A percentile compares a stretch with the other conserved stretches of the same genome.
phyloP scores from a whole-genome alignment of 768 basidiomycete genomes.

The Agrocybe pediades region DNA sequence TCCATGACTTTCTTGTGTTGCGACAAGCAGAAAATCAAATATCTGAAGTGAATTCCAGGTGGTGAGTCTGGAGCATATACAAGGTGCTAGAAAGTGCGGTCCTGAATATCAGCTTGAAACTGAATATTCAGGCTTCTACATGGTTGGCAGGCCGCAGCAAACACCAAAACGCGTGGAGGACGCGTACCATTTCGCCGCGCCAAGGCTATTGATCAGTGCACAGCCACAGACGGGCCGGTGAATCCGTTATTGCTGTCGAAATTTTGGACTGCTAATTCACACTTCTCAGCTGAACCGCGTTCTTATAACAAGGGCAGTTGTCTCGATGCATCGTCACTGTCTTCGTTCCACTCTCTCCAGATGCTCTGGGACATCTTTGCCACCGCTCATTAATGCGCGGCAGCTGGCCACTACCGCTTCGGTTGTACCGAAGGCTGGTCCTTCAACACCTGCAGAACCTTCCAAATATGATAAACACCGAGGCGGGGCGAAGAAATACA shows the following conservation, averaged over 20 bases:
- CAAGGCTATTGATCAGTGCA: not conserved
- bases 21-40: no score
- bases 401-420: not conserved
- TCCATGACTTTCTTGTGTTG: no score
- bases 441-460: not conserved
- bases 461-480: not conserved
- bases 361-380: not conserved
- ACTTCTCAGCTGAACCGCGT: no score
- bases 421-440: not conserved
- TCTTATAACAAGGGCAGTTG: not conserved
- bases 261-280: not conserved
- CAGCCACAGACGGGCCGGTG: not conserved
- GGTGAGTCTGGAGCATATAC: no score
- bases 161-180: no score
- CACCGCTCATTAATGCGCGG: not conserved
- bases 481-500: no score
- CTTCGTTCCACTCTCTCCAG: constrained; percentile 13
- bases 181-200: no score
- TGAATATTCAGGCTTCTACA: no score
- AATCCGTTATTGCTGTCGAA: not conserved
- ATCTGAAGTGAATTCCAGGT: no score
- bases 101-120: no score
- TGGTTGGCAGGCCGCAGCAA: no score
- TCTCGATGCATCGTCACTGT: constrained; percentile 14
- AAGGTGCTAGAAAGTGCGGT: no score